Conservation (phyloP, 352 stramenopile genomes). For the Globisporangium parvum region DNA sequence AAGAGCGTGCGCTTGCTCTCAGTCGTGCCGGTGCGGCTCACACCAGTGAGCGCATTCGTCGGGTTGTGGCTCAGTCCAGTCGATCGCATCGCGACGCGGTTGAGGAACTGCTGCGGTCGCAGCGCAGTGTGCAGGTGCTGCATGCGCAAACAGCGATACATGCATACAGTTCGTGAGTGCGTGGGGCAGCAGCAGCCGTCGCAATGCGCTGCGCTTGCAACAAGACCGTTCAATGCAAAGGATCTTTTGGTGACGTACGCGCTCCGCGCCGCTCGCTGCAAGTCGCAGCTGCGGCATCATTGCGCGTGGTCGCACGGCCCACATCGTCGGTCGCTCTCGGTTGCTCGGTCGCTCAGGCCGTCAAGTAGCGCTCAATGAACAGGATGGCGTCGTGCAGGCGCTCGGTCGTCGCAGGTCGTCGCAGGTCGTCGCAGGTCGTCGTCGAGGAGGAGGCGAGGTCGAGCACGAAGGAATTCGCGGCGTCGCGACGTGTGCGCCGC, state of each 20-base stretch:
- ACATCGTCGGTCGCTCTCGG: constrained; percentile 1
- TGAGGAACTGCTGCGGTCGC: constrained; percentile 10
- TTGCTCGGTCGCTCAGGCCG: neutral
- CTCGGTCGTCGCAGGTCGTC: neutral
- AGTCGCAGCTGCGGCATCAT: constrained; percentile 8
- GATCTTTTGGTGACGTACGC: neutral
- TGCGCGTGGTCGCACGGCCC: constrained; percentile 1
- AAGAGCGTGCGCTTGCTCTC: constrained; percentile 63
- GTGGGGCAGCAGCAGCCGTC: neutral
- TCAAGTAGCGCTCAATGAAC: neutral
- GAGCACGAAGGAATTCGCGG: neutral
- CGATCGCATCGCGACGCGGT: neutral
- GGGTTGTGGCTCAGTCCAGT: neutral
- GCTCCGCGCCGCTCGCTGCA: neutral
- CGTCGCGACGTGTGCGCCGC: neutral
- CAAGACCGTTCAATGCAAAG: neutral
- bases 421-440: neutral
- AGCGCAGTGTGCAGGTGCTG: constrained; percentile 11
- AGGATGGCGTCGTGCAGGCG: neutral
- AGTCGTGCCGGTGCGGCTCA: neutral
- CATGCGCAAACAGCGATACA: neutral
- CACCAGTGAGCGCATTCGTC: neutral
- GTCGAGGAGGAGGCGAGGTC: too few species aligned
- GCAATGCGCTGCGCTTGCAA: too few species aligned
- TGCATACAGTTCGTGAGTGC: too few species aligned